These are phyloP conservation scores for Magnaporthiopsis rhizophila DNA, from an alignment of 2,329 filamentous ascomycete genomes.

Conservation along the genomic window DNA sequence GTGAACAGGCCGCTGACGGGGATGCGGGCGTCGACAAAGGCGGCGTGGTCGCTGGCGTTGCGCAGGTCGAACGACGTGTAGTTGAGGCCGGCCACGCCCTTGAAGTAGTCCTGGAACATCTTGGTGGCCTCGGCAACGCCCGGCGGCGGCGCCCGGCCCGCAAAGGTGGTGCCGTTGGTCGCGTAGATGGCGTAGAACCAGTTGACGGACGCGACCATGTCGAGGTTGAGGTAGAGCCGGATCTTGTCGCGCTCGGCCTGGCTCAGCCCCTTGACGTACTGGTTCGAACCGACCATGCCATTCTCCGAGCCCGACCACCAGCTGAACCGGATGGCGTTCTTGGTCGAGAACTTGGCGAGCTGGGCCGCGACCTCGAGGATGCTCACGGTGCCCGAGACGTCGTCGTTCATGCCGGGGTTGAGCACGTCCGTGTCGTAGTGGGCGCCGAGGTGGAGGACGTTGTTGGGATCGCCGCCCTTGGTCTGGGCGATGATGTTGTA, in stretches of 20 bases:
- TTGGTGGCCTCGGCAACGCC: constrained; percentile 48
- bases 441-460: constrained; percentile 58
- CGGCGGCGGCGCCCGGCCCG: constrained; percentile 44
- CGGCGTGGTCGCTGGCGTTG: constrained; percentile 60
- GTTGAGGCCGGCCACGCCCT: constrained; percentile 16
- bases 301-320: constrained; percentile 52
- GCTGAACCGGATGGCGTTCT: constrained; percentile 48
- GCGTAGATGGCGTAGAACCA: constrained; percentile 48
- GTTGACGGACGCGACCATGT: constrained; percentile 46
- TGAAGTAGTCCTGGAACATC: constrained; percentile 42
- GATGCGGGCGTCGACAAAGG: constrained; percentile 56
- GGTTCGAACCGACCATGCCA: constrained; percentile 50
- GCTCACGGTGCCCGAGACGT: constrained; percentile 59
- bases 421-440: constrained; percentile 56
- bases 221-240: constrained; percentile 47
- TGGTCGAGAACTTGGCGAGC: constrained; percentile 28
- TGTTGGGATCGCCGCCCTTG: constrained; percentile 47
- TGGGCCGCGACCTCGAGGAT: constrained; percentile 56
- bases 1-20: constrained; percentile 63
- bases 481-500: constrained; percentile 59
- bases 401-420: constrained; percentile 70
- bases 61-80: constrained; percentile 50
- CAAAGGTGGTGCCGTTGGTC: constrained; percentile 53
- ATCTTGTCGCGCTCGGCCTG: constrained; percentile 40
- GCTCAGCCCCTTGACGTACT: constrained; percentile 36